Evolutionary conservation across 441 rosid species (phyloP).

Genomic region (Biscutella auriculata): DNA sequence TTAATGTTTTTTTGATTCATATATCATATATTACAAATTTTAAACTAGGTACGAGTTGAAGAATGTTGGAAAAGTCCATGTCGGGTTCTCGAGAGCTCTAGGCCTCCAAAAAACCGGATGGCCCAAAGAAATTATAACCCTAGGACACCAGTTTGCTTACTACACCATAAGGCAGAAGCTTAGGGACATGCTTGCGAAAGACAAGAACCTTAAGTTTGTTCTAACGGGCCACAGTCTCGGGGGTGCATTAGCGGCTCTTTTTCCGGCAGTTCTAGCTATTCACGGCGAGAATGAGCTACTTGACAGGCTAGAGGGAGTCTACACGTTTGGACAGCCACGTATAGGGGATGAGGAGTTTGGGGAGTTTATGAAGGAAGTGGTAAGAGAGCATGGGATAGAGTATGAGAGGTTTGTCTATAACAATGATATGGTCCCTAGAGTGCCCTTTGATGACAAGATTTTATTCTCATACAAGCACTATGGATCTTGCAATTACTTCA

Average conservation of each 20-base stretch:
- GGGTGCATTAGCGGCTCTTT: slow-evolving; percentile 45
- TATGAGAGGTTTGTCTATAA: slow-evolving; percentile 49
- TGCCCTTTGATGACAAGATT: slow-evolving; percentile 34
- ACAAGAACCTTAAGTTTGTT: slow-evolving; percentile 28
- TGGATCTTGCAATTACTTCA: slow-evolving; percentile 43
- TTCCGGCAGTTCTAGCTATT: slow-evolving; percentile 37
- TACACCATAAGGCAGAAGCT: slow-evolving; percentile 34
- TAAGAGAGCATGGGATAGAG: slow-evolving; percentile 21
- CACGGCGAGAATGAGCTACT: slow-evolving; percentile 38
- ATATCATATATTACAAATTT: neutral
- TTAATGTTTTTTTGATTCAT: neutral
- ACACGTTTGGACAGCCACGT: slow-evolving; percentile 72
- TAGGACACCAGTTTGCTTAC: slow-evolving; percentile 29
- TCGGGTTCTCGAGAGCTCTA: slow-evolving; percentile 50
- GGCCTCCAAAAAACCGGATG: slow-evolving; percentile 33
- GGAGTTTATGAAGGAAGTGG: slow-evolving; percentile 30
- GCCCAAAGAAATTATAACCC: slow-evolving; percentile 18
- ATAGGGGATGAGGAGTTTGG: slow-evolving; percentile 46
- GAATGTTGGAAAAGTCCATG: slow-evolving; percentile 32
- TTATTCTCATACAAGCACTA: slow-evolving; percentile 48
- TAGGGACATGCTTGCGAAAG: slow-evolving; percentile 19
- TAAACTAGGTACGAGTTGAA: slow-evolving; percentile 27
- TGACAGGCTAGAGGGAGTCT: slow-evolving; percentile 43
- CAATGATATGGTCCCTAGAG: slow-evolving; percentile 48
- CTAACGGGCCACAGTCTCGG: slow-evolving; percentile 67